phyloP scores from a whole-genome alignment of 768 basidiomycete genomes.

The Lactarius evosmus region DNA sequence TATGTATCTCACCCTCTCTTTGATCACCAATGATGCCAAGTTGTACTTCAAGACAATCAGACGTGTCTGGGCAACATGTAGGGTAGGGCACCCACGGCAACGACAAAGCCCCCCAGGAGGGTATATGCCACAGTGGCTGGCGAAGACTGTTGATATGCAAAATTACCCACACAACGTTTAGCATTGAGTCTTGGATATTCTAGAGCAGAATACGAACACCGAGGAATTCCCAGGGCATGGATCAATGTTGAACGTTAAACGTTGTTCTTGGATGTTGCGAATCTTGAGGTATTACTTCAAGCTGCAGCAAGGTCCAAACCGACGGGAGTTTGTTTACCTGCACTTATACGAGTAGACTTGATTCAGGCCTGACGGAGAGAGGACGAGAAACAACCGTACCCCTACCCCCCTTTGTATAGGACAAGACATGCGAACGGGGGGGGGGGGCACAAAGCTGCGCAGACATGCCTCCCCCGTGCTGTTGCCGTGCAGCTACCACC shows the following conservation, averaged over 20 bases:
- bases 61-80: background rate
- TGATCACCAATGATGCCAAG: slow-evolving; percentile 78
- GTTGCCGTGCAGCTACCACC: background rate
- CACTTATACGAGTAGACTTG: background rate
- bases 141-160: slow-evolving; percentile 44
- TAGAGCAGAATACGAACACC: slow-evolving; percentile 22
- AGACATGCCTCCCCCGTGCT: background rate
- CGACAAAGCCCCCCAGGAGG: slow-evolving; percentile 56
- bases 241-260: background rate
- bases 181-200: background rate
- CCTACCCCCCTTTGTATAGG: background rate
- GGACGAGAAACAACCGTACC: background rate
- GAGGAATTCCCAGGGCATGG: slow-evolving; percentile 24
- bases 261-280: background rate
- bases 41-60: slow-evolving; percentile 56
- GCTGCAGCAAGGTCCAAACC: background rate
- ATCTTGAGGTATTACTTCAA: background rate
- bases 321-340: background rate
- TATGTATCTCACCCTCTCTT: slow-evolving; percentile 60
- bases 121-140: slow-evolving; percentile 57
- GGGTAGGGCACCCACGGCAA: slow-evolving; percentile 37
- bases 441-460: background rate
- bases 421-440: background rate
- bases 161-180: slow-evolving; percentile 30
- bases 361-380: background rate